Evolutionary conservation across 202 grass and related monocot genomes (phyloP), one percentile per base, ranked within the genome.

Genomic region (Zizania palustris): DNA sequence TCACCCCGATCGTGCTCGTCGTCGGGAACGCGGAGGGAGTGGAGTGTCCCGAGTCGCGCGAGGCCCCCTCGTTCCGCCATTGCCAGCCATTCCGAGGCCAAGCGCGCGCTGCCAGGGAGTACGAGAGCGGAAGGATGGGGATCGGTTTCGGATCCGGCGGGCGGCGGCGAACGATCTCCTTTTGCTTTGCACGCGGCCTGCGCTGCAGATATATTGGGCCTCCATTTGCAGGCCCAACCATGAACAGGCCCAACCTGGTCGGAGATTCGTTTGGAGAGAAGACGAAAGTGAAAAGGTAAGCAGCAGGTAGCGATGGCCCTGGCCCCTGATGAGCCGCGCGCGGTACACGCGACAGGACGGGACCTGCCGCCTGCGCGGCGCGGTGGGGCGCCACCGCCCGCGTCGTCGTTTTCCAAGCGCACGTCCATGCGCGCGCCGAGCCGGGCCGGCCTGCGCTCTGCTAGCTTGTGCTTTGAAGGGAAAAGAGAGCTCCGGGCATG

Each of bases 381-480:
- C 46, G 46, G 28, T 28, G 28, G 40, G 67, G 20, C 65, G 46
- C 65, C 67, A 50, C 67, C 22, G 8, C 12, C 50, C n/a, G n/a
- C 50, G 3, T 54, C 50, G 50, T 53, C 53, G 79, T 87, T 87
- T 81, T 82, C 85, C 72, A 72, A 35, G 79, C 79, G 85, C 83
- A 79, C 83, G 84, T 71, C 76, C 61, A 80, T 54, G 50, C 50
- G 50, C 19, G 39, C 28, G 0, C 65, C 60, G 9, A 8, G 6
- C 21, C 4, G 4, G 57, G 55, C 66, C 1, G 57, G 55, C 66
- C 1, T 10, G n/a, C 14, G 5, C 13, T 14, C 51, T 20, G 28
- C 51, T 11, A 5, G 14, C 40, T 14, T 55, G n/a, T 55, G 16
- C 51, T 57, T 45, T 38, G 20, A 22, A n/a, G 14, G 2, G 15